These are phyloP conservation scores for Golovinomyces cichoracearum DNA, from an alignment of 2,329 filamentous ascomycete species.

Conservation along the genomic window DNA sequence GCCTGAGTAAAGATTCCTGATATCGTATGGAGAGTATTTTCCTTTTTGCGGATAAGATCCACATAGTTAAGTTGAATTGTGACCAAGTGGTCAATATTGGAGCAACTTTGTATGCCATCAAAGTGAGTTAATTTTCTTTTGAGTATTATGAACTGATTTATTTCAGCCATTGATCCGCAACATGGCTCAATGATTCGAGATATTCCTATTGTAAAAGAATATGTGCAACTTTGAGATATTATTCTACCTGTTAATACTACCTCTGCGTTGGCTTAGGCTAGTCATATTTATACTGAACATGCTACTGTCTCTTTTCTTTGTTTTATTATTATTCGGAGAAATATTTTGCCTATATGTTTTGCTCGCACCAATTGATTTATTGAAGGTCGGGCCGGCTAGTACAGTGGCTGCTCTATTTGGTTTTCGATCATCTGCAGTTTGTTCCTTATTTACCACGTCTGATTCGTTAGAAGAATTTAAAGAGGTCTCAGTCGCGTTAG, in stretches of 20 bases:
- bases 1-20: no score
- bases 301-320: conserved; percentile 30
- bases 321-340: conserved; percentile 15
- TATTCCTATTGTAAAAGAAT: no score
- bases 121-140: no score
- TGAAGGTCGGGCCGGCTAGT: not conserved
- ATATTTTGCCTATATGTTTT: not conserved
- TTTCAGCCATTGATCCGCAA: no score
- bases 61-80: no score
- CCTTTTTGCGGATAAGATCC: no score
- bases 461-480: conserved; percentile 15
- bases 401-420: conserved; percentile 5
- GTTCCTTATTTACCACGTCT: conserved; percentile 7
- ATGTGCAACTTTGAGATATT: no score
- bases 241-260: conserved; percentile 9
- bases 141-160: no score
- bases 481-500: conserved; percentile 15
- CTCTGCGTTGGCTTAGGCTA: conserved; percentile 17
- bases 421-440: conserved; percentile 14
- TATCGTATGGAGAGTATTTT: no score
- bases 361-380: not conserved
- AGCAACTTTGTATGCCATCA: no score
- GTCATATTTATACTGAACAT: conserved; percentile 25
- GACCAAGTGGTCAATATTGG: no score
- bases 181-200: no score